Evolutionary conservation across 1,139 yeast species (phyloP).

Genomic region (Taphrina betulina): DNA sequence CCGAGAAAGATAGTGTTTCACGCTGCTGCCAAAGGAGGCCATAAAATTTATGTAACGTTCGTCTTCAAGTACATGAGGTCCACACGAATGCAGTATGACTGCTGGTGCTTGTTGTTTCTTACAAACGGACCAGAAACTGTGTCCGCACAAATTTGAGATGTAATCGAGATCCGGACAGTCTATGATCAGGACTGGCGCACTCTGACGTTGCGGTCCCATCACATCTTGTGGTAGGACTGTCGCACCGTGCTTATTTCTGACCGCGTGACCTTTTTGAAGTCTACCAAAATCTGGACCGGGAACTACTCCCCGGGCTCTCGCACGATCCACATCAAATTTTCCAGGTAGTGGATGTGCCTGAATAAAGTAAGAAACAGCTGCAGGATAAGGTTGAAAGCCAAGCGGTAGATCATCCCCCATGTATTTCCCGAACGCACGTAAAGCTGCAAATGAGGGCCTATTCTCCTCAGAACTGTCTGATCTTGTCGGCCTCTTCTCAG

Average conservation of each 20-base stretch:
- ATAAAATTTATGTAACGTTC: conserved; percentile 29
- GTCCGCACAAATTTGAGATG: conserved; percentile 42
- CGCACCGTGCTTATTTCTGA: conserved; percentile 60
- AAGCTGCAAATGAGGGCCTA: background rate
- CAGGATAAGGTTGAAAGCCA: conserved; percentile 4
- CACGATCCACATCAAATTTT: conserved; percentile 65
- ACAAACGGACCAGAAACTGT: conserved; percentile 35
- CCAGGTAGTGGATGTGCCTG: conserved; percentile 72
- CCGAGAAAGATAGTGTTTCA: conserved; percentile 12
- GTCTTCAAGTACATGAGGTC: conserved; percentile 27
- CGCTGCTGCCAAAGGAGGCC: conserved; percentile 10
- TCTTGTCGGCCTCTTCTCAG: background rate
- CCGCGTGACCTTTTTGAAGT: conserved; percentile 44
- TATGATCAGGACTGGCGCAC: conserved; percentile 62
- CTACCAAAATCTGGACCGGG: conserved; percentile 51
- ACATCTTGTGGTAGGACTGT: conserved; percentile 69
- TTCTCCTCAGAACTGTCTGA: background rate
- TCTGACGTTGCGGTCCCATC: conserved; percentile 58
- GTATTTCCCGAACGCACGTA: conserved; percentile 1
- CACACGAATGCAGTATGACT: conserved; percentile 41
- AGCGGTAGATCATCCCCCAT: conserved; percentile 9
- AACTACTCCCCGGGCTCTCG: conserved; percentile 66
- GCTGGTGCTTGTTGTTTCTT: conserved; percentile 41
- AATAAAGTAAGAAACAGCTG: conserved; percentile 59
- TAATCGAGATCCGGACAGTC: conserved; percentile 68